These are phyloP conservation scores for Agrostemma githago DNA, from an alignment of 148 eudicot species.

Conservation along the genomic window DNA sequence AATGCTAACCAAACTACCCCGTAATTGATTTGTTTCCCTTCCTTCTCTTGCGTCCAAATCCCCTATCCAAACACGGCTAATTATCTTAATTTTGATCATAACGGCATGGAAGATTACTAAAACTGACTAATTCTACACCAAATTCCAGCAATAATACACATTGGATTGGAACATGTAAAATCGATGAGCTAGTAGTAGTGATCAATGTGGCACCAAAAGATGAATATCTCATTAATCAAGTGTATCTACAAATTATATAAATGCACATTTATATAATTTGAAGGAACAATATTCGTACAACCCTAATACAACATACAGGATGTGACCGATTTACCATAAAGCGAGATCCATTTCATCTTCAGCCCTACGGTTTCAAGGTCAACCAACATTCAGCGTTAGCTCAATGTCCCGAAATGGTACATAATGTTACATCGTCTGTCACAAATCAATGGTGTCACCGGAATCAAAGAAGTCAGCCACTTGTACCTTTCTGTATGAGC, in stretches of 20 bases:
- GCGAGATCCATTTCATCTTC: conserved; percentile 14
- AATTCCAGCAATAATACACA: neutral
- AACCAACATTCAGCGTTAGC: neutral
- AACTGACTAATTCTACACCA: neutral
- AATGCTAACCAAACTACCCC: too few relatives aligned
- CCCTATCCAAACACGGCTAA: too few relatives aligned
- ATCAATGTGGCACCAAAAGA: too few relatives aligned
- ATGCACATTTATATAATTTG: neutral
- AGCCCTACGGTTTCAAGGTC: neutral
- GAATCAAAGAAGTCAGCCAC: too few relatives aligned
- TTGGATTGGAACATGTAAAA: neutral
- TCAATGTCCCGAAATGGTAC: neutral
- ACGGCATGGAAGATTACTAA: too few relatives aligned
- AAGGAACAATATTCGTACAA: conserved; percentile 13
- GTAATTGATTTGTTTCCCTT: too few relatives aligned
- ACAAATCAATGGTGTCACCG: neutral
- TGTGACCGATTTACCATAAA: conserved; percentile 3
- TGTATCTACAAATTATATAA: neutral
- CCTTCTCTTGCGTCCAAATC: too few relatives aligned
- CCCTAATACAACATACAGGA: neutral
- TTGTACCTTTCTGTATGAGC: neutral
- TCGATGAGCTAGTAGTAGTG: neutral
- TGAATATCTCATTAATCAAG: too few relatives aligned
- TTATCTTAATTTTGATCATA: too few relatives aligned
- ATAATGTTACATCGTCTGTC: neutral